These are phyloP conservation scores for Coccomyxa sp. DNA, from an alignment of 139 green algal species.

Conservation along the genomic window DNA sequence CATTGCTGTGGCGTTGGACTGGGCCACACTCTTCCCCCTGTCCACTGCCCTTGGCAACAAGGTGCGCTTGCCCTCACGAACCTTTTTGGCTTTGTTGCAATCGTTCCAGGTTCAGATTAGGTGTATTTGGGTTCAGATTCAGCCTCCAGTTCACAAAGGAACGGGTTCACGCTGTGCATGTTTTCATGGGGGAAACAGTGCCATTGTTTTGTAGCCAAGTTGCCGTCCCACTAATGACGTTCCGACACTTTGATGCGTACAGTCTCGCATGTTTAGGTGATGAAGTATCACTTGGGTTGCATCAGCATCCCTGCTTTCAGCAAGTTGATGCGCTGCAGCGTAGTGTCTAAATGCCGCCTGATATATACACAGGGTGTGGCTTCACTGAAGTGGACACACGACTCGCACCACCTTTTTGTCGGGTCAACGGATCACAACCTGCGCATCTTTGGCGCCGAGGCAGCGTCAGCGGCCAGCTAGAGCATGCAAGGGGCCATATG, in stretches of 20 bases:
- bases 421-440: conserved; percentile 85
- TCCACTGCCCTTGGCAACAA: conserved; percentile 57
- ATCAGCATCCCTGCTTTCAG: neutral
- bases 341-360: neutral
- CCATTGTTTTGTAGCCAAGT: no score
- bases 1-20: conserved; percentile 42
- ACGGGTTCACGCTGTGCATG: no score
- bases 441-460: conserved; percentile 44
- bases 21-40: conserved; percentile 41
- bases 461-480: neutral
- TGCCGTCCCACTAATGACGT: no score
- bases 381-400: conserved; percentile 43
- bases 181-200: no score
- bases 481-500: neutral
- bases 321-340: neutral
- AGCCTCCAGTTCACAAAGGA: no score
- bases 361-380: conserved; percentile 30
- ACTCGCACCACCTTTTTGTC: conserved; percentile 67
- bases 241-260: no score
- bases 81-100: no score
- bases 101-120: no score
- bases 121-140: no score
- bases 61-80: neutral
- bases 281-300: neutral
- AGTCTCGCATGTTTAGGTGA: no score